Base-by-base conservation (phyloP, 1,284 basidiomycete genomes). In the Microbotryum saponariae region DNA sequence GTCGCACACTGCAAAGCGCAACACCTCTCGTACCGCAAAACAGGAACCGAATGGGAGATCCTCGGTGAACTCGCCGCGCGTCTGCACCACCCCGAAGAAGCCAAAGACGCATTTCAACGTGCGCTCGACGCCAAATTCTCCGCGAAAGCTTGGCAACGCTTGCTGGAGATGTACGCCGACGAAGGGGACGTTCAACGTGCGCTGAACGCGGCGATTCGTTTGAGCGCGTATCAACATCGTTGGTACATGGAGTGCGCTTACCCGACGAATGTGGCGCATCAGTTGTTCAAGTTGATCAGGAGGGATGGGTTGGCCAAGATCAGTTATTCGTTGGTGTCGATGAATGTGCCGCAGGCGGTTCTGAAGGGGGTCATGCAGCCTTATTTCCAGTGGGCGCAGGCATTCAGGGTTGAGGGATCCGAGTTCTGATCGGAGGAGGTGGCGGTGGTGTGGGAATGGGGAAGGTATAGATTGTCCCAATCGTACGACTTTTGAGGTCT, bases 1-100 rank as follows among this genome's bases (percentile, higher is more conserved):
- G 88, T 97, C n/a, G 91, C 91, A 1, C 94, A 99, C 74, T 98
- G 96, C 82, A 96, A 94, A 74, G 91, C 89, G 0, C 94, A 97
- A 74, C 89, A 94, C 70, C 87, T 97, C 65, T 91, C 92, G 0
- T 98, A 97, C 74, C 85, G 89, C 66, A 97, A 97, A 79, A 97
- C 94, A 0, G 91, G 89, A 0, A 80, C 91, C 20, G 94, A 99
- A 77, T 99, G 96, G 94, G 94, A 98, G 78, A 97, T 98, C 54
- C 80, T 99, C 3, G 96, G 94, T 37, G 96, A 98, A 73, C 80
- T 99, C 9, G 94, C 93, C 1, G 74, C 88, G 45, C 84, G 94
- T 12, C 76, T 99, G 63, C 89, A 97, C 73, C 96, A 97, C 79
- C 92, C 90, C 75, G 94, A 97, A 73, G 96, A 98, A 73, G 90